These are phyloP conservation scores for Imleria badia DNA, from an alignment of 768 basidiomycete species.

Conservation along the genomic window DNA sequence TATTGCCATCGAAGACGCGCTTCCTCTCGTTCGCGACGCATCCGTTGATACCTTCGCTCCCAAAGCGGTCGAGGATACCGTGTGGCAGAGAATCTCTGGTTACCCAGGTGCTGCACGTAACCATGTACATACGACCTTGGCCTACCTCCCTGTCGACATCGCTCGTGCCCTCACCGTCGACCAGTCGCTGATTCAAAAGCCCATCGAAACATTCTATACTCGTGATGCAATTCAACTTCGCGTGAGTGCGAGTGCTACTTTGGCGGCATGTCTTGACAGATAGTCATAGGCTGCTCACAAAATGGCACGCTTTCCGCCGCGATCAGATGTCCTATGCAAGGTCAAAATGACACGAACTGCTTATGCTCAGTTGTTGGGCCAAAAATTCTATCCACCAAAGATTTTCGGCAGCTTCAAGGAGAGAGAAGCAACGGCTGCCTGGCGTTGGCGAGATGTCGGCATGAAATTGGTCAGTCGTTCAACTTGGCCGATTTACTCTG, in stretches of 20 bases:
- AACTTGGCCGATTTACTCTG: background rate
- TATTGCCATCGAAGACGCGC: slow-evolving; percentile 60
- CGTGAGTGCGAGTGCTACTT: slow-evolving; percentile 44
- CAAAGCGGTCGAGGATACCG: slow-evolving; percentile 54
- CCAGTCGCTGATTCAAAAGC: slow-evolving; percentile 77
- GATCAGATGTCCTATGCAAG: slow-evolving; percentile 55
- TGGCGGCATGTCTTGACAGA: slow-evolving; percentile 1
- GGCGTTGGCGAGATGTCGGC: slow-evolving; percentile 82
- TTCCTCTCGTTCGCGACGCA: slow-evolving; percentile 58
- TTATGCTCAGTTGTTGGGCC: slow-evolving; percentile 90
- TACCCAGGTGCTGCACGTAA: slow-evolving; percentile 67
- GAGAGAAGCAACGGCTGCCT: slow-evolving; percentile 60
- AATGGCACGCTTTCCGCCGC: slow-evolving; percentile 88
- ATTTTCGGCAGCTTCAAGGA: slow-evolving; percentile 77
- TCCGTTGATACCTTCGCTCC: slow-evolving; percentile 59
- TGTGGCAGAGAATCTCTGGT: slow-evolving; percentile 73
- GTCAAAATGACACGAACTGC: slow-evolving; percentile 86
- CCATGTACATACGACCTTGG: slow-evolving; percentile 77
- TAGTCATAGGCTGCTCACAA: slow-evolving; percentile 74
- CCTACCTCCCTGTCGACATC: slow-evolving; percentile 77
- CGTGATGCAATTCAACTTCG: slow-evolving; percentile 88
- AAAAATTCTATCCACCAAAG: slow-evolving; percentile 90
- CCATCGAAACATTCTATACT: slow-evolving; percentile 92
- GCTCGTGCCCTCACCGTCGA: slow-evolving; percentile 65
- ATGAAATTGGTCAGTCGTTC: slow-evolving; percentile 78